phyloP scores from a whole-genome alignment of 108 stramenopile genomes.

The Cyclostephanos invisitatus region DNA sequence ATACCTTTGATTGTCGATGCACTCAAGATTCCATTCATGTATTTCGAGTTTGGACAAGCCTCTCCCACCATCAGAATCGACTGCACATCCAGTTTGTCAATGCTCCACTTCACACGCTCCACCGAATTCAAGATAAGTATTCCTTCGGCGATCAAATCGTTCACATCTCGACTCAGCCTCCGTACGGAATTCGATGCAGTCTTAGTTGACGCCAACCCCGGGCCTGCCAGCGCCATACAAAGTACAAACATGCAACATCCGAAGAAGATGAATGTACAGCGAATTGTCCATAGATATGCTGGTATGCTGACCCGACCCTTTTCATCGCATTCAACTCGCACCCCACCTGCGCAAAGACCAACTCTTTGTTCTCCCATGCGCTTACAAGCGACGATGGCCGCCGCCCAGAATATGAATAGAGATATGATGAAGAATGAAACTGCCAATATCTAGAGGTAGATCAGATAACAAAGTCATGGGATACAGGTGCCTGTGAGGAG shows the following conservation, averaged over 20 bases:
- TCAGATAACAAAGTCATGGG: background rate
- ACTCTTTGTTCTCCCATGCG: slow-evolving; percentile 35
- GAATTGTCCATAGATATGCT: slow-evolving; percentile 33
- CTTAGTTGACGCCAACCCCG: slow-evolving; percentile 21
- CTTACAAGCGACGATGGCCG: slow-evolving; percentile 17
- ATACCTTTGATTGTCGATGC: slow-evolving; percentile 8
- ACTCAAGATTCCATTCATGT: slow-evolving; percentile 16
- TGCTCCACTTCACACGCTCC: slow-evolving; percentile 23
- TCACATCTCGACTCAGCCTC: slow-evolving; percentile 30
- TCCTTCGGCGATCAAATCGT: slow-evolving; percentile 31
- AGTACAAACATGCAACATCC: slow-evolving; percentile 22
- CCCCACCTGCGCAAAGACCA: slow-evolving; percentile 25
- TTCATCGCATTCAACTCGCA: slow-evolving; percentile 22
- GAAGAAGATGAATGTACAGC: slow-evolving; percentile 31
- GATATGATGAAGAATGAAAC: slow-evolving; percentile 35
- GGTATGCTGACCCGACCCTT: slow-evolving; percentile 30
- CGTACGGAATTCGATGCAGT: slow-evolving; percentile 11
- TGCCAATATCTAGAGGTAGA: slow-evolving; percentile 15
- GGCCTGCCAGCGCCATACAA: slow-evolving; percentile 16
- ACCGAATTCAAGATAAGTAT: slow-evolving; percentile 35
- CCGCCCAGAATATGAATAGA: slow-evolving; percentile 35
- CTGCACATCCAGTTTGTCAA: slow-evolving; percentile 26
- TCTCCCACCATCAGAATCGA: slow-evolving; percentile 19
- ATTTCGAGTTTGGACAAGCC: slow-evolving; percentile 27
- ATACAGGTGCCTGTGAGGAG: background rate